Evolutionary conservation across 495 filamentous ascomycete genomes (phyloP).

Genomic region (Aspergillus sparsus): DNA sequence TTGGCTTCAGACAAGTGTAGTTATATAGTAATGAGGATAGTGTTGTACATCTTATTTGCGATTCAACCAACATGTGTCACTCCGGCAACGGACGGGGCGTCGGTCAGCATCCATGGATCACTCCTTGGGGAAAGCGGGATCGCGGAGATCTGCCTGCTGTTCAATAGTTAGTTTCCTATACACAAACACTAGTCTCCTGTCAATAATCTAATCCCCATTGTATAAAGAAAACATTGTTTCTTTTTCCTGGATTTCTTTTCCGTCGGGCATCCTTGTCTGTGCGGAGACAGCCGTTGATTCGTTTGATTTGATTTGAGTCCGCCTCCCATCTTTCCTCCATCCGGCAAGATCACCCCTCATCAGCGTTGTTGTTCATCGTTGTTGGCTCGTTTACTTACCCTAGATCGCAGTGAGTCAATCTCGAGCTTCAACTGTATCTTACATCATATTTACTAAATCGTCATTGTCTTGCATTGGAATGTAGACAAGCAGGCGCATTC

Average conservation of each 20-base stretch:
- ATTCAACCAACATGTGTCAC: not conserved
- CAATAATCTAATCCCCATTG: not conserved
- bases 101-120: conserved; percentile 27
- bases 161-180: not conserved
- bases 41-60: no score
- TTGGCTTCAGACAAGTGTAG: no score
- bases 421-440: not conserved
- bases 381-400: not conserved
- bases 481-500: conserved; percentile 20
- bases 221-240: not conserved
- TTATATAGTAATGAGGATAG: conserved; percentile 4
- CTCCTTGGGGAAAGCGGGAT: conserved; percentile 18
- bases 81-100: conserved; percentile 15
- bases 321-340: not conserved
- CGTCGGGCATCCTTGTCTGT: not conserved
- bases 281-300: not conserved
- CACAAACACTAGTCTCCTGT: not conserved
- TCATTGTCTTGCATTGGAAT: conserved; percentile 17
- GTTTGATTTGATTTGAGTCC: not conserved
- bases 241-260: not conserved
- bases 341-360: not conserved
- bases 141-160: conserved; percentile 20
- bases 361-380: not conserved
- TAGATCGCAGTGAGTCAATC: conserved; percentile 12
- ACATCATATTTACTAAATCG: not conserved